Base-by-base conservation (phyloP, 164 flowering plant genomes). In the Sextonia rubra region DNA sequence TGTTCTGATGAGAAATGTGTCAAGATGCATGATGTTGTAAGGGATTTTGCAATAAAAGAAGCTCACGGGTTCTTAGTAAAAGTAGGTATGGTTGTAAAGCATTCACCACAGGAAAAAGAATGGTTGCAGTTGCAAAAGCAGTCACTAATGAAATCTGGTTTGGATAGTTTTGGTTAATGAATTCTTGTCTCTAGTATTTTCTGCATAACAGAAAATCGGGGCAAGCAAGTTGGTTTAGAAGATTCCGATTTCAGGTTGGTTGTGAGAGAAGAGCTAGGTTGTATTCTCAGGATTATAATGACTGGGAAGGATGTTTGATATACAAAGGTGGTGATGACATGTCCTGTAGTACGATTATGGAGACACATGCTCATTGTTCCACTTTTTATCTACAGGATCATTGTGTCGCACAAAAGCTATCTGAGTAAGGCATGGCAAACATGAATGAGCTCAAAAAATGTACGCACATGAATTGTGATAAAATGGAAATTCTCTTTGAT, bases 221-320 rank as follows among this genome's bases (percentile, higher is more conserved):
- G 23, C 62, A 24, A 22, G 20, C 4, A 49, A 25, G 17, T 7
- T 2, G n/a, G 3, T 61, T 32, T 3, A 22, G 2, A 3, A 23
- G 2, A 29, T 70, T 70, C 56, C 69, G 61, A 17, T 22, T 77
- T 23, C n/a, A 3, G 8, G 66, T 66, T 24, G 79, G 79, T 12
- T 6, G 15, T n/a, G 37, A 30, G 37, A 30, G 0, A 30, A 0
- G n/a, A n/a, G n/a, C n/a, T n/a, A n/a, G n/a, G n/a, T n/a, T n/a
- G n/a, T n/a, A n/a, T n/a, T n/a, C n/a, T n/a, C n/a, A n/a, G n/a
- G n/a, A n/a, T n/a, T n/a, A n/a, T n/a, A n/a, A n/a, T n/a, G n/a
- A n/a, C n/a, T 5, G 37, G 67, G 32, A 64, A n/a, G 37, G 44
- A 64, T 7, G 18, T 26, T 26, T 64, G 67, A 26, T 26, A 64